Base-by-base conservation (phyloP, 768 basidiomycete genomes). In the Boletus barrowsii region DNA sequence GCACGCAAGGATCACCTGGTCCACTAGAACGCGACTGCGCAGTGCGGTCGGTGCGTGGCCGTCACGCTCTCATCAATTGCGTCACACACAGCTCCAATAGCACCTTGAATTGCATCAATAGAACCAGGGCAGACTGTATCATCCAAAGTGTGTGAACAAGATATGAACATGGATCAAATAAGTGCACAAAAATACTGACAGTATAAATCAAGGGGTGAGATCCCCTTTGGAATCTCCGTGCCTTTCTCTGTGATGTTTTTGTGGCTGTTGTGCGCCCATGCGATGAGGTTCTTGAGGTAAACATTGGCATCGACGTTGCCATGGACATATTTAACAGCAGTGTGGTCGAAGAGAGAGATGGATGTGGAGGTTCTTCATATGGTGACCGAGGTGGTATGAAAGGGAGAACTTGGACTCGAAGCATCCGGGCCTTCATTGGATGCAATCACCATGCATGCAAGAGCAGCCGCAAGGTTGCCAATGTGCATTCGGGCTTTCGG, bases 161-260 rank as follows among this genome's bases (percentile, higher is more conserved):
- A 37, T 17, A 18, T 0, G 26, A 30, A 46, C 15, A 29, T 40
- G 1, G 56, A 39, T 33, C 14, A 39, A 32, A 26, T 10, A 57
- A 22, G 37, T 9, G 22, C 20, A 47, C 9, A 7, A 36, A 36
- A 36, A 36, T 36, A 58, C 87, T 63, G 68, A 91, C 92, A 73
- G 68, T 94, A 96, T 17, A 97, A 66, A 70, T 97, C 93, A 15
- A 87, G 86, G 61, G 91, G 91, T 3, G 85, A 73, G 11, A 87
- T 71, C 6, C 78, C 80, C 26, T 76, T 71, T 0, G 93, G 93
- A 42, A 97, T 92, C 67, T 95, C 93, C 8, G 82, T 86, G 29
- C 76, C 79, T 4, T 81, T 85, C 18, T 75, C 71, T 0, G 65
- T 62, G n/a, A 93, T 81, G 59, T 84, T 87, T 24, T 82, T 78